These are phyloP conservation scores for Aspergillus nomiae DNA, from an alignment of 2,329 filamentous ascomycete species.

Conservation along the genomic window DNA sequence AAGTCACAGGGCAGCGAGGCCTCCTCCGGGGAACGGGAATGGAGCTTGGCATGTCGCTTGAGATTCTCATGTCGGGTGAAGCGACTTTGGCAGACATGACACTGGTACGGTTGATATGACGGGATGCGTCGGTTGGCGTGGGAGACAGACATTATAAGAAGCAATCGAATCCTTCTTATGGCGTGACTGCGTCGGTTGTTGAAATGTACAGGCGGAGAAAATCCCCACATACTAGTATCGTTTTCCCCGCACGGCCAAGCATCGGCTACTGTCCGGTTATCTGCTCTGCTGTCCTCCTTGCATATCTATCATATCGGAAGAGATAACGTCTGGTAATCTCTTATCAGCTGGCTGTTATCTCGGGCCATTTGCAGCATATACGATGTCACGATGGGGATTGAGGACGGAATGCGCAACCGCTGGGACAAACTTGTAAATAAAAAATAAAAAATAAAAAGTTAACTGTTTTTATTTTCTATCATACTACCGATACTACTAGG, in stretches of 20 bases:
- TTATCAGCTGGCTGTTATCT: neutral
- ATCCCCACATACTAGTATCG: conserved; percentile 1
- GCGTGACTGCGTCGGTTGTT: neutral
- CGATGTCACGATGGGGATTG: neutral
- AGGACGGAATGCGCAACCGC: too few relatives aligned
- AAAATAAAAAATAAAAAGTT: too few relatives aligned
- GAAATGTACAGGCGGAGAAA: neutral
- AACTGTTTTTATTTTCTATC: too few relatives aligned
- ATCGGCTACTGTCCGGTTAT: neutral
- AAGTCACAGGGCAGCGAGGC: conserved; percentile 38
- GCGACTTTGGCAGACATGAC: conserved; percentile 40
- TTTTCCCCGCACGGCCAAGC: neutral
- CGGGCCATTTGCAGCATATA: neutral
- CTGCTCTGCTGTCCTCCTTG: neutral
- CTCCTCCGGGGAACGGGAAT: conserved; percentile 34
- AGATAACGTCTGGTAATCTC: neutral
- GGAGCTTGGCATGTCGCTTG: conserved; percentile 46
- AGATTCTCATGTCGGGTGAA: conserved; percentile 46
- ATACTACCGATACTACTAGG: too few relatives aligned
- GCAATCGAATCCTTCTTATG: neutral
- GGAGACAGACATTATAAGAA: conserved; percentile 3
- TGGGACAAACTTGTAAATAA: too few relatives aligned
- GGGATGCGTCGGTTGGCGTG: conserved; percentile 5
- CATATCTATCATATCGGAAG: neutral
- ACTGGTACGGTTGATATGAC: conserved; percentile 44